Evolutionary conservation across 1,284 basidiomycete species (phyloP).

Genomic region (Rhodotorula sp.): DNA sequence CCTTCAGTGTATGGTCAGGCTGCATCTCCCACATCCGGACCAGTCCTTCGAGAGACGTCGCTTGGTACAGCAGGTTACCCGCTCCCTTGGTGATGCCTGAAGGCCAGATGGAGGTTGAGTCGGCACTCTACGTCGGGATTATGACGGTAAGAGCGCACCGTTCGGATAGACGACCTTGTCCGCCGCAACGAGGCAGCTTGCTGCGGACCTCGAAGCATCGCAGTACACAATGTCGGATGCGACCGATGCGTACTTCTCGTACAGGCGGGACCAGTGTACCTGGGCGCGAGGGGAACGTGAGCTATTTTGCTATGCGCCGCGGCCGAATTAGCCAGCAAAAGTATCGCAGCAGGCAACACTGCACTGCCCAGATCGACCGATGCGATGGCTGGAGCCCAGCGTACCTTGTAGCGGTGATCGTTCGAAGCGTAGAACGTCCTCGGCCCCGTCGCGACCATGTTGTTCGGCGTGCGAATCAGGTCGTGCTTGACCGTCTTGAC

Average conservation of each 20-base stretch:
- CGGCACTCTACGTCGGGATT: too few species aligned
- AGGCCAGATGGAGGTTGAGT: too few species aligned
- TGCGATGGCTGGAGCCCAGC: slow-evolving; percentile 52
- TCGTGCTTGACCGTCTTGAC: slow-evolving; percentile 63
- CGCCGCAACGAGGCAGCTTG: slow-evolving; percentile 36
- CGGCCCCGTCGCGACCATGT: slow-evolving; percentile 62
- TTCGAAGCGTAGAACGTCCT: slow-evolving; percentile 66
- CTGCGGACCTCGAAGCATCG: slow-evolving; percentile 11
- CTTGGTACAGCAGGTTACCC: slow-evolving; percentile 34
- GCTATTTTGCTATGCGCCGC: too few species aligned
- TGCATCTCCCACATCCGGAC: slow-evolving; percentile 34
- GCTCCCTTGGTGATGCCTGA: slow-evolving; percentile 38
- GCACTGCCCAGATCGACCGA: slow-evolving; percentile 40
- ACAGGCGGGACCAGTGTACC: slow-evolving; percentile 8
- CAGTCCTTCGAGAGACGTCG: slow-evolving; percentile 23
- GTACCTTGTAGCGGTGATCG: slow-evolving; percentile 61
- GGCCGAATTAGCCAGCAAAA: too few species aligned
- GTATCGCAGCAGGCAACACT: neutral
- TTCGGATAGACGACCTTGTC: slow-evolving; percentile 40
- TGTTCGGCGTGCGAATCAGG: slow-evolving; percentile 67
- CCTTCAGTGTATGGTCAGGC: slow-evolving; percentile 34
- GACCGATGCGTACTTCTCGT: slow-evolving; percentile 13
- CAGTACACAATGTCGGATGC: slow-evolving; percentile 41
- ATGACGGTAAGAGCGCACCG: slow-evolving; percentile 26
- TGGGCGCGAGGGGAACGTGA: neutral